Base-by-base conservation (phyloP, 495 filamentous ascomycete species). In the Penicillium odoratum region DNA sequence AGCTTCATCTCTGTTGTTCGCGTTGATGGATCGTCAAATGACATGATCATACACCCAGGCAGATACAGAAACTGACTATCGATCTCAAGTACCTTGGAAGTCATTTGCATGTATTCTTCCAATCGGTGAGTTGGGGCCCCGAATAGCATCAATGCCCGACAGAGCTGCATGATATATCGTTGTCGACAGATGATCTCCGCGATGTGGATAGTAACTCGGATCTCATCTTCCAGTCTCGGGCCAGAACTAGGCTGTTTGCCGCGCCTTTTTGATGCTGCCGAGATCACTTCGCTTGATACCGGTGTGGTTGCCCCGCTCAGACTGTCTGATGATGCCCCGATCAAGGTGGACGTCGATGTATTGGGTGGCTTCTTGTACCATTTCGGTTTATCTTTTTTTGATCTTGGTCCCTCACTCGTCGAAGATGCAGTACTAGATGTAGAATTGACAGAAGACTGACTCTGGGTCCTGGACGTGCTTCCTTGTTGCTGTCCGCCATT, bases 1-100 rank as follows among this genome's bases (percentile, higher is more conserved):
- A 97, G 83, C 68, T 93, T 93, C 51, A 96, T 87, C 65, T 96
- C 92, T 8, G 91, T 89, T 1, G 92, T 96, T 60, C 95, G 89
- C 1, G 90, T 94, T 15, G 85, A 82, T 7, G 85, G 81, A 74
- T 97, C 92, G 66, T 95, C 92, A 61, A 96, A 96, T 2, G 90
- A 91, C 66, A 95, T 88, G 61, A 97, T 87, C 92, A 96, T 96
- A 67, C 89, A 93, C 11, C 90, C 90, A 2, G 93, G 93, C 4
- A 95, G 82, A 72, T 96, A 96, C 18, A 96, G 73, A 65, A 91
- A 96, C 61, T 96, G 92, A 46, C 86, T 89, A 55, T 96, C 89
- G 38, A 96, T 88, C 66, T 92, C 88, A 28, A 97, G 82, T 4
- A 93, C 90, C 15, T 90, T 83, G 6, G 92, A 85, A 6, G 89